Base-by-base conservation (phyloP, 768 basidiomycete species). In the Boletales sp. region DNA sequence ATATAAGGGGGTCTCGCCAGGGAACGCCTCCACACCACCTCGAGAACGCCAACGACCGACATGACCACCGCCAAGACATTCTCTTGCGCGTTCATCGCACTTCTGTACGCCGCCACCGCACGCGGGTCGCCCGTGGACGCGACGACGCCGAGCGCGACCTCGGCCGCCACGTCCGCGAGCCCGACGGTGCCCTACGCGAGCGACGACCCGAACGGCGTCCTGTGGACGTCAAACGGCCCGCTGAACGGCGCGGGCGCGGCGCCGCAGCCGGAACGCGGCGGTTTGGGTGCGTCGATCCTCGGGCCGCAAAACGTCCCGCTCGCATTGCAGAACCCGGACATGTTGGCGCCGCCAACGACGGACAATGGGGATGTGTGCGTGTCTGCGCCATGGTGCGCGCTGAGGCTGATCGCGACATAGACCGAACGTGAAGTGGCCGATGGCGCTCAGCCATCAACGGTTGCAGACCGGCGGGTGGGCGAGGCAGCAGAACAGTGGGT, bases 381-480 rank as follows among this genome's bases (percentile, higher is more conserved):
- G 48, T 51, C 33, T 34, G n/a, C 30, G 6, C 8, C 13, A 15
- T 19, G 12, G 38, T 17, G 18, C 10, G 36, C n/a, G n/a, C 8
- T 44, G n/a, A 18, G 25, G 7, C 25, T 48, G 15, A 49, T 19
- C 13, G 25, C 5, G 10, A 21, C 10, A 18, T 48, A 73, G 67
- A 3, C 49, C 57, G 5, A 83, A 82, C 50, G 69, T 69, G 46
- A 84, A 83, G 56, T 84, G 82, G 83, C 75, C 81, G 0, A 78
- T 82, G 60, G 70, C 75, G 30, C 59, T 80, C 21, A 81, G 81
- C 50, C 80, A 79, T 55, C 80, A 74, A 55, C 77, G 80, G 21
- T 55, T 84, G 14, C 73, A 74, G 43, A 71, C 74, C 10, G 82
- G 82, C 13, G 83, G 83, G 1, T 84, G 82, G 82, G 76, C 79